Evolutionary conservation across 1,139 yeast species (phyloP).

Genomic region (Yamadazyma dendronema): DNA sequence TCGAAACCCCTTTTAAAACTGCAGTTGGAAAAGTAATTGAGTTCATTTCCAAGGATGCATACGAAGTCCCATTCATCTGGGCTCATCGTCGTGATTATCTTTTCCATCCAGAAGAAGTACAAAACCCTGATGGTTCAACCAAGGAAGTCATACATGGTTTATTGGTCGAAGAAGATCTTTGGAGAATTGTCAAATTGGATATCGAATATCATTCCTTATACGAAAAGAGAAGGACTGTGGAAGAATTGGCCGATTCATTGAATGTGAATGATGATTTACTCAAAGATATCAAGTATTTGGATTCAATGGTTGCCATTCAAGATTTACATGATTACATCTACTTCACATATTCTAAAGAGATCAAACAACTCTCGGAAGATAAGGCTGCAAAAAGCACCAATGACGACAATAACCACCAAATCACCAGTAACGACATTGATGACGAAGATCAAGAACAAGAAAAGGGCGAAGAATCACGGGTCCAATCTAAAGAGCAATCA

Average conservation of each 20-base stretch:
- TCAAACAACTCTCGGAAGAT: slow-evolving; percentile 43
- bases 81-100: slow-evolving; percentile 91
- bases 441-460: slow-evolving; percentile 14
- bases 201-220: slow-evolving; percentile 84
- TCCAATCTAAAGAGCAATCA: not conserved
- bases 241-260: slow-evolving; percentile 55
- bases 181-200: slow-evolving; percentile 87
- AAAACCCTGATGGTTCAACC: slow-evolving; percentile 42
- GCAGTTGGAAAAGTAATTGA: slow-evolving; percentile 78
- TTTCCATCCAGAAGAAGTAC: slow-evolving; percentile 55
- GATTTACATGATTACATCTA: slow-evolving; percentile 84
- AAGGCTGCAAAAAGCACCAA: slow-evolving; percentile 13
- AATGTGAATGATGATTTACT: slow-evolving; percentile 56
- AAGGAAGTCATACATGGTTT: slow-evolving; percentile 50
- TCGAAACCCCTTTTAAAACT: slow-evolving; percentile 59
- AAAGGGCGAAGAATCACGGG: slow-evolving; percentile 10
- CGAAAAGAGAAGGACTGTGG: slow-evolving; percentile 69
- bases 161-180: slow-evolving; percentile 78
- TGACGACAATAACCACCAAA: slow-evolving; percentile 1
- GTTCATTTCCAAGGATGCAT: slow-evolving; percentile 71
- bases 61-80: slow-evolving; percentile 97
- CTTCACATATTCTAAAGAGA: slow-evolving; percentile 74
- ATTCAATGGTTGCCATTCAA: slow-evolving; percentile 75
- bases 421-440: slow-evolving; percentile 15
- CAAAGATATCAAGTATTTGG: slow-evolving; percentile 57